Evolutionary conservation across 306 rosid species (phyloP), one percentile per base, ranked within the genome.

Genomic region (Inga leiocalycina): DNA sequence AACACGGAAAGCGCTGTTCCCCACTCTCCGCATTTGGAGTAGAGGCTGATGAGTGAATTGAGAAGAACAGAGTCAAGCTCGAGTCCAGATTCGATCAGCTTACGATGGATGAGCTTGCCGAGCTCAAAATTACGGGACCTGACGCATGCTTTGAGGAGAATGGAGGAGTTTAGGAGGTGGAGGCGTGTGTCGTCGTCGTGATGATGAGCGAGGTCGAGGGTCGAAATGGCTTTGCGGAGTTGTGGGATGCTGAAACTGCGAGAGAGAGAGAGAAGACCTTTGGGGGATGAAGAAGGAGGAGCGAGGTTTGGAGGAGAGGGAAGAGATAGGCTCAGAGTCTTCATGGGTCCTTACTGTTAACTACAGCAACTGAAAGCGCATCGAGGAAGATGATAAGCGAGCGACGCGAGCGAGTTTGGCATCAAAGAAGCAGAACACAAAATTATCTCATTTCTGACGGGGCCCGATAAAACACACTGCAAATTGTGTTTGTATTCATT

Each of bases 91-190:
- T 70, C 78, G 43, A 62, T 65, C 79, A 88, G 79, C 19, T 84
- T 87, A 14, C 17, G 70, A 81, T 91, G 95, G 66, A 91, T 86
- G 79, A 90, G 90, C 71, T 73, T 84, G 0, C 92, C 93, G 9
- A 88, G 88, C 3, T 74, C 46, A 10, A 86, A 80, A 79, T 80
- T 87, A 14, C 75, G 66, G 24, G 91, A 81, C 76, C 91, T 57
- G 74, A 91, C 88, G 84, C 92, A 90, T 22, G 81, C 66, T 73
- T 91, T 91, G 68, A 91, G 93, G 83, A 91, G 88, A 39, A 88
- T 76, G 1, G 91, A 81, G 64, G 85, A 77, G 61, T 77, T 54
- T 12, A 64, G 41, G 76, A 87, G 89, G 8, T 81, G 77, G 39
- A 82, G 87, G 44, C 9, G 88, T 11, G 44, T 52, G 8, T 62